phyloP scores from a whole-genome alignment of 768 basidiomycete genomes.

The Hypholoma sublateritium region DNA sequence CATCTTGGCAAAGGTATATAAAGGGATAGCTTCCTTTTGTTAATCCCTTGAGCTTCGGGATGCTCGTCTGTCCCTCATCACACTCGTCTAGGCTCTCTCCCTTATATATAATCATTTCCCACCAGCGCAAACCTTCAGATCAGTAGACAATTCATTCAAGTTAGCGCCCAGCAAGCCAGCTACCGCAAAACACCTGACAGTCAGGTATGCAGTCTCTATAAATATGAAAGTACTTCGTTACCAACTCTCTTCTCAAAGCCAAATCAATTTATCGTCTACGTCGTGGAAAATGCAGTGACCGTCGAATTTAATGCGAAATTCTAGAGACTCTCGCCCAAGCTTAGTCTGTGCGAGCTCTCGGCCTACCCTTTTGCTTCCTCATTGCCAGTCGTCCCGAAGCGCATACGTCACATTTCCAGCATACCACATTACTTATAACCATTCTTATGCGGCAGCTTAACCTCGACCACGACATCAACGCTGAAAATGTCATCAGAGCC shows the following conservation, averaged over 20 bases:
- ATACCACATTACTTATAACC: constrained; percentile 11
- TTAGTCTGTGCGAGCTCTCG: background rate
- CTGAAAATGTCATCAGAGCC: constrained; percentile 11
- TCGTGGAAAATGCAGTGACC: constrained; percentile 17
- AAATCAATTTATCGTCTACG: constrained; percentile 14
- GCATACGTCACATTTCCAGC: too few relatives aligned
- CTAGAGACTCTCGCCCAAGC: constrained; percentile 7
- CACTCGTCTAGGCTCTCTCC: too few relatives aligned
- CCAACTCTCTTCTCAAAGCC: background rate
- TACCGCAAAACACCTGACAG: background rate
- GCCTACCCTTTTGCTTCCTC: constrained; percentile 15
- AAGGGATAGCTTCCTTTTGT: too few relatives aligned
- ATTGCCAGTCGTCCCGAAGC: constrained; percentile 19
- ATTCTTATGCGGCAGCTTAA: background rate
- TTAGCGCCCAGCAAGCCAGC: background rate
- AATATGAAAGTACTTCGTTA: too few relatives aligned
- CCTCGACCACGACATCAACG: constrained; percentile 3
- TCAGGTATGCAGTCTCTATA: background rate
- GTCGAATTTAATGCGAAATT: constrained; percentile 5
- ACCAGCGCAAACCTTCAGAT: background rate
- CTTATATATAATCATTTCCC: background rate
- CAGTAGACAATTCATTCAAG: background rate
- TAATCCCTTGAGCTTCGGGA: too few relatives aligned
- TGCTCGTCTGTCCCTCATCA: too few relatives aligned
- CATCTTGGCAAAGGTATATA: too few relatives aligned